A percentile compares a stretch with the other conserved stretches of the same genome.
phyloP scores from a whole-genome alignment of 495 filamentous ascomycete genomes.

The Astrocystis sublimbata region DNA sequence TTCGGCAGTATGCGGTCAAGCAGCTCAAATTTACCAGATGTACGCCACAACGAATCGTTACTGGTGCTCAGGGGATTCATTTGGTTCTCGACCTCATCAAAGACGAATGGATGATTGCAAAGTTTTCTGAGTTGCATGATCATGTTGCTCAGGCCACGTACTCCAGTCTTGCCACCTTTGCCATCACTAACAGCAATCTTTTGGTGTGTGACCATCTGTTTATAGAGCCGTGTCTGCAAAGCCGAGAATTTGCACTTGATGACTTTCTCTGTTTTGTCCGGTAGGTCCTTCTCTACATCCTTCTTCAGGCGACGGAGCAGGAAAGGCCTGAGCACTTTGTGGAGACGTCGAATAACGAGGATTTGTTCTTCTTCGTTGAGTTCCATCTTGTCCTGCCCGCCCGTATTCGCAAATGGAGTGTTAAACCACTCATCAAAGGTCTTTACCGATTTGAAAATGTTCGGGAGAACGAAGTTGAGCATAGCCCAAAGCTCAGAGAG shows the following conservation, averaged over 20 bases:
- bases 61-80: conserved; percentile 87
- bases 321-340: conserved; percentile 97
- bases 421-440: conserved; percentile 99
- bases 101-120: conserved; percentile 99
- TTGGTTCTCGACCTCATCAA: conserved; percentile 95
- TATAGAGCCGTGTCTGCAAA: conserved; percentile 88
- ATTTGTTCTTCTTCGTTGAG: conserved; percentile 98
- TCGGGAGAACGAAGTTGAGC: conserved; percentile 96
- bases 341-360: conserved; percentile 95
- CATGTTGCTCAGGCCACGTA: conserved; percentile 98
- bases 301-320: conserved; percentile 97
- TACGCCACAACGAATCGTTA: conserved; percentile 94
- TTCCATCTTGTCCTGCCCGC: conserved; percentile 97
- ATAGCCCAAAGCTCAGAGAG: conserved; percentile 94
- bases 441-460: conserved; percentile 99
- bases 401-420: conserved; percentile 97
- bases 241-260: conserved; percentile 99
- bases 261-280: conserved; percentile 97
- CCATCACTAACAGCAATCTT: conserved; percentile 91
- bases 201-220: conserved; percentile 93
- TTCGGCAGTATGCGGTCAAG: conserved; percentile 91
- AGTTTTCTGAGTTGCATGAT: conserved; percentile 99
- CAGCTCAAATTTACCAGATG: conserved; percentile 95
- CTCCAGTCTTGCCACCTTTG: conserved; percentile 92
- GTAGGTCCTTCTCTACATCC: conserved; percentile 97